Base-by-base conservation (phyloP, 306 rosid species). In the Prinsepia uniflora region DNA sequence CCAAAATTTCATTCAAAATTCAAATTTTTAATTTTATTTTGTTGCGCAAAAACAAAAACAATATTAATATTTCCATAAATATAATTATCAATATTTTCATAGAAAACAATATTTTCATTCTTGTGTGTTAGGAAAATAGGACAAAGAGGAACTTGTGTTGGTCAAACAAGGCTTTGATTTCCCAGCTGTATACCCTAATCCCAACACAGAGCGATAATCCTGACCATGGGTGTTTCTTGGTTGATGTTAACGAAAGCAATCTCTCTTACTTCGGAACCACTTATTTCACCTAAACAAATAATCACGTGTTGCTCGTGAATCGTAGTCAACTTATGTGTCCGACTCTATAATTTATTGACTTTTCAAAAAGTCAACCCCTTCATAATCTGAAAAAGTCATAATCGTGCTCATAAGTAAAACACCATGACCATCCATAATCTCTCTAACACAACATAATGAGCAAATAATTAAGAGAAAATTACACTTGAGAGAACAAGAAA, bases 171-270 rank as follows among this genome's bases (percentile, higher is more conserved):
- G 30, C 30, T 24, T 34, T 17, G 22, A 15, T 13, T 9, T 19
- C 72, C 72, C 72, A 50, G 72, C 72, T 67, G 61, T 67, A 19
- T 36, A 36, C 20, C 61, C 72, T 67, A 50, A 50, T n/a, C 72
- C 60, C 60, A 39, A 67, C 3, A 2, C 34, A 18, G 47, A 47
- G 47, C 10, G 72, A 34, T 50, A 17, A 50, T 67, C 58, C 7
- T 14, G 6, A 1, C 58, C 61, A 0, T 36, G 58, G 14, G 42
- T 30, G 15, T 19, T 65, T 11, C 19, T 9, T 34, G 22, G 57
- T 49, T 9, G 56, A 13, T 17, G 72, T 50, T 40, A 18, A 17
- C 41, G 72, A 68, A 68, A 68, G 63, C 63, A 52, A 53, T 18
- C 49, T 8, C 20, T 39, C 14, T 11, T 18, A 66, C 57, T 45